Evolutionary conservation across 768 basidiomycete species (phyloP), one percentile per base, ranked within the genome.

Genomic region (Chiua virens): DNA sequence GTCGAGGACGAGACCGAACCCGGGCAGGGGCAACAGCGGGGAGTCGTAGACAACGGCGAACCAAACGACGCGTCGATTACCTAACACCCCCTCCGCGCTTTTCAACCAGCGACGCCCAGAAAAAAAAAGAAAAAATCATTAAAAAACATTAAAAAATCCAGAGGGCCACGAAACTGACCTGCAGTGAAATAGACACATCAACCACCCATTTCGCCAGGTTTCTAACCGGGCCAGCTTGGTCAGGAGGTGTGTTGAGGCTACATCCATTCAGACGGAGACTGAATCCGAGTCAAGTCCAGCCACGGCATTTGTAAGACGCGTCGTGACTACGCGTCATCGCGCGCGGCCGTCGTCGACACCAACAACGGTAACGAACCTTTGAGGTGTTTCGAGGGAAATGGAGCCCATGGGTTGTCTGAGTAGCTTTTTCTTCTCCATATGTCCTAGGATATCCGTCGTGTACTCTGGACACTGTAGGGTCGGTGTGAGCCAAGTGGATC

Each of bases 1-100:
- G 21, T 20, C 21, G 27, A 17, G 25, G 38, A 27, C 27, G 49
- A 20, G 54, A 52, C 53, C 52, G 58, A 61, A 45, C 61, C 56
- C 50, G 42, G 37, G 63, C 54, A 58, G 61, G 61, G 64, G 58
- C 57, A 64, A 42, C 25, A 57, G 54, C 54, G 54, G 57, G 52
- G 53, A 60, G 50, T 52, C 48, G 52, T 46, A 50, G 53, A 46
- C 49, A 60, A 46, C 44, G 48, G 54, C 32, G 50, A 65, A 62
- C 52, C 28, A 44, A 57, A 52, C 63, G 53, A 67, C 65, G 65
- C 65, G 65, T 67, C 63, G 65, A 60, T 66, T 67, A 66, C 60
- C 58, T 66, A 66, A 66, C 53, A 39, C 45, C 34, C 17, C 25
- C 38, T 20, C n/a, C 30, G 8, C 25, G 18, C 22, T 56, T 65